These are phyloP conservation scores for Rhipidocladum racemiflorum DNA, from an alignment of 176 grass and related monocot genomes.

Conservation along the genomic window DNA sequence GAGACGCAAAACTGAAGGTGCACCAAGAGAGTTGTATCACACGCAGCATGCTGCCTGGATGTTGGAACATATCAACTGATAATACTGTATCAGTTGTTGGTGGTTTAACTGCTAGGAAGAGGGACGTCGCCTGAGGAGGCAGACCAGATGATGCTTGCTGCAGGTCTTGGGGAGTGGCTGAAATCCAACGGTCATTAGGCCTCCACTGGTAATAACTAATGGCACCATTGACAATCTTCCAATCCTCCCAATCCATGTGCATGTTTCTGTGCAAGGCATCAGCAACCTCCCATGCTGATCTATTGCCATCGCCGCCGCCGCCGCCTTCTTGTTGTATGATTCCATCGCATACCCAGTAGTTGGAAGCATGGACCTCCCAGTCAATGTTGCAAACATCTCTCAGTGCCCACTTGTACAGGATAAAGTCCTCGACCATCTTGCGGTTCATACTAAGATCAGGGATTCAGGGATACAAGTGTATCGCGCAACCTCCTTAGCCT, in stretches of 20 bases:
- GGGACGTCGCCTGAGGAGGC: background rate
- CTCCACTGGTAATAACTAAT: background rate
- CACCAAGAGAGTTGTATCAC: background rate
- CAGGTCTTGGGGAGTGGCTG: accelerated
- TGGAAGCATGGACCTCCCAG: background rate
- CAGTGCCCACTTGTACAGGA: background rate
- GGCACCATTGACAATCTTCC: background rate
- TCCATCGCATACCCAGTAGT: constrained; percentile 10
- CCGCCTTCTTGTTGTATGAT: background rate
- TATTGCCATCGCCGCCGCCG: background rate
- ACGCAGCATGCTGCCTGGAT: background rate
- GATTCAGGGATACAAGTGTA: background rate
- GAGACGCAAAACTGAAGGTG: constrained; percentile 16
- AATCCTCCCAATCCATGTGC: background rate
- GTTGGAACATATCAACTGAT: background rate
- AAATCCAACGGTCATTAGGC: background rate
- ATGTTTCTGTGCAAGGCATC: background rate
- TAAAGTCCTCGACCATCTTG: background rate
- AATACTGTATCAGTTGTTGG: background rate
- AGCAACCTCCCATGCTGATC: background rate
- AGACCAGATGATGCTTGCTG: background rate
- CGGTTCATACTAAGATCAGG: background rate
- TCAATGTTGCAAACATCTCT: background rate
- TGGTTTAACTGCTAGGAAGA: background rate
- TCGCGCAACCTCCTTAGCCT: background rate